Conservation (phyloP, 2,329 filamentous ascomycete species). For the Fusarium staphyleae region DNA sequence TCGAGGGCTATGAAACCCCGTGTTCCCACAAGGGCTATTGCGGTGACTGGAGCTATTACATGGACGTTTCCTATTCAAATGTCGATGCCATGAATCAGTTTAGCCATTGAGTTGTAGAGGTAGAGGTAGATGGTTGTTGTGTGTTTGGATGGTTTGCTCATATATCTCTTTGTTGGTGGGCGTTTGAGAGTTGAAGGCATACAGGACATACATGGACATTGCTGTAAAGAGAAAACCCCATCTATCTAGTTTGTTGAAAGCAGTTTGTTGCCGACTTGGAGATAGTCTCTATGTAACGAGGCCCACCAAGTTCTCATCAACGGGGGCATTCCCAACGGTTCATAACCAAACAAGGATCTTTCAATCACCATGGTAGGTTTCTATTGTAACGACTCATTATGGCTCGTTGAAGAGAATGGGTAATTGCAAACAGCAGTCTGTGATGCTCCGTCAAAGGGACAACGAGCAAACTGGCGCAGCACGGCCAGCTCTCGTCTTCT, state of each 20-base stretch:
- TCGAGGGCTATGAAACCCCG: neutral
- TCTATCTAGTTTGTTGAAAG: neutral
- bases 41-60: neutral
- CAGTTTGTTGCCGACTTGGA: no score
- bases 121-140: neutral
- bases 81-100: slow-evolving; percentile 7
- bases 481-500: no score
- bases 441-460: no score
- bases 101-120: neutral
- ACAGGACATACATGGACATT: neutral
- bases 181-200: neutral
- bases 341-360: no score
- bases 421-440: no score
- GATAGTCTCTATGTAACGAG: no score
- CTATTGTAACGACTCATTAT: no score
- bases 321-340: no score
- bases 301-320: no score
- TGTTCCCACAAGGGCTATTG: neutral
- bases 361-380: no score
- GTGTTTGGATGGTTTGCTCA: neutral
- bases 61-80: neutral
- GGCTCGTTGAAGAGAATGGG: no score
- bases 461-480: no score
- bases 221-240: neutral
- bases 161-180: neutral